Evolutionary conservation across 2,329 filamentous ascomycete genomes (phyloP).

Genomic region (Alternaria sp.): DNA sequence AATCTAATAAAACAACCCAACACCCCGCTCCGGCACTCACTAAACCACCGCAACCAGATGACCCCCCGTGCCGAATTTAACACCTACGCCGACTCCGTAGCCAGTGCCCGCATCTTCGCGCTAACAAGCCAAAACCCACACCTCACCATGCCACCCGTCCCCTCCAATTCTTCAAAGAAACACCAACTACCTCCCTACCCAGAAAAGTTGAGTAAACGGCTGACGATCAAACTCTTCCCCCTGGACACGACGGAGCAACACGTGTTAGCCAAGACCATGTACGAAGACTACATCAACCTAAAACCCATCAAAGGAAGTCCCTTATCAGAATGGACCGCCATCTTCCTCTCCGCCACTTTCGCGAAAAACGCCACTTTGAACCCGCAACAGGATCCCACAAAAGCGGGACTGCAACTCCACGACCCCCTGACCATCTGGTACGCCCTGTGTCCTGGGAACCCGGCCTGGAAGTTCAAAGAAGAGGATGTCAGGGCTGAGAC

Average conservation of each 20-base stretch:
- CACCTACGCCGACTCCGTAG: constrained; percentile 78
- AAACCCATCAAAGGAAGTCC: constrained; percentile 49
- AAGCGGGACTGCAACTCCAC: constrained; percentile 56
- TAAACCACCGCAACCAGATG: constrained; percentile 58
- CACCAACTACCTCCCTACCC: constrained; percentile 52
- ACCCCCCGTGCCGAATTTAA: constrained; percentile 93
- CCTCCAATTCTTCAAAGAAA: constrained; percentile 55
- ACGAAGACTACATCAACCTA: constrained; percentile 40
- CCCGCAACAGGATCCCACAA: constrained; percentile 45
- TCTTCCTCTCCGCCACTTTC: constrained; percentile 58
- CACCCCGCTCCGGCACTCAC: constrained; percentile 41
- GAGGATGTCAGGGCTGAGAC: constrained; percentile 91
- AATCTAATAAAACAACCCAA: constrained; percentile 52
- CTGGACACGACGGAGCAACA: constrained; percentile 59
- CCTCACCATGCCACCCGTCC: constrained; percentile 77
- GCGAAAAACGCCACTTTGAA: constrained; percentile 56
- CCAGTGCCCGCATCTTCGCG: constrained; percentile 59
- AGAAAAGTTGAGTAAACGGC: constrained; percentile 49
- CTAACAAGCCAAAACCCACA: constrained; percentile 67
- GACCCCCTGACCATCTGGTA: constrained; percentile 57
- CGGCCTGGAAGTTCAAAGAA: constrained; percentile 50
- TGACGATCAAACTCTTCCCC: constrained; percentile 60
- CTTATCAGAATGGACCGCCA: constrained; percentile 56
- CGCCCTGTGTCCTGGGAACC: constrained; percentile 29
- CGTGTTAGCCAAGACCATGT: constrained; percentile 53